Base-by-base conservation (phyloP, 169 alveolate genomes). In the Plasmodium blacklocki region DNA sequence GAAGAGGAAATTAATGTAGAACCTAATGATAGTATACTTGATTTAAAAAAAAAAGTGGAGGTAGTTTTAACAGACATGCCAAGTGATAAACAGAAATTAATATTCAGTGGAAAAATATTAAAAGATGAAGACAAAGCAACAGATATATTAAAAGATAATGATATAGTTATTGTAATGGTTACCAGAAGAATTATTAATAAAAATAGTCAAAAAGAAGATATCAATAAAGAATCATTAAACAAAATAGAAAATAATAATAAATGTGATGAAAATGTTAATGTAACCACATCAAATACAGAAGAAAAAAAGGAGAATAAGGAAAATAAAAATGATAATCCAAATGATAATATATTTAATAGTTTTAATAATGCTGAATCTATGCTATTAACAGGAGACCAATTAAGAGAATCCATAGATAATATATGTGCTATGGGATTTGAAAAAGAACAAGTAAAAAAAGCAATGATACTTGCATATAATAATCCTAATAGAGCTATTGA, bases 401-500 rank as follows among this genome's bases (percentile, higher is more conserved):
- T 78, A 88, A 90, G 45, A 73, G 88, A 93, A 94, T 92, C 94
- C 14, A 88, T 93, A 29, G 96, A 93, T 62, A 90, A 97, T 49
- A 95, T 98, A 21, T 95, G 96, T 68, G 96, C 94, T 19, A 96
- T 98, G 98, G 99, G 99, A 43, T 97, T 97, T 52, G 96, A 92
- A 26, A 94, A 97, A 73, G 96, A 95, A 9, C 63, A 83, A 71
- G 98, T 97, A 71, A 92, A 92, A 59, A 89, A 85, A 73, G 99
- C 99, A 12, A 93, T 98, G 97, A 91, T 96, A 49, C 98, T 99
- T 14, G 99, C 99, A 6, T 97, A 93, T 75, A 96, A 97, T 94
- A 97, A 98, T 59, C 99, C 99, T 11, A 98, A 98, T 62, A 94
- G 99, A 58, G 99, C 99, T 12, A 96, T 97, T 45, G 99, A 98